These are phyloP conservation scores for Trichophyton verrucosum DNA, from an alignment of 2,329 filamentous ascomycete species.

Conservation along the genomic window DNA sequence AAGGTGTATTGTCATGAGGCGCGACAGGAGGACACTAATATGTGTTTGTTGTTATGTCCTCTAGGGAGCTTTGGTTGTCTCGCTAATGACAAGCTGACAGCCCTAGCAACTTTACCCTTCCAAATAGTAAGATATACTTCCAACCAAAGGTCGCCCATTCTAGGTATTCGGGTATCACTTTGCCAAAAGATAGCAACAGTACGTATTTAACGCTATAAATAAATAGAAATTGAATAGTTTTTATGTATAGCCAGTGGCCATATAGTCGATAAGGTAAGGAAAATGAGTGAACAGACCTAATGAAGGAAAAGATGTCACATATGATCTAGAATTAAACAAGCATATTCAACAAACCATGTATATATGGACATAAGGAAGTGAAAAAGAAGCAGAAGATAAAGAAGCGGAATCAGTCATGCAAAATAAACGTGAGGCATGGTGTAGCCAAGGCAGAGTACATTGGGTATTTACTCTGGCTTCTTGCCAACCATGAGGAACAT, in stretches of 20 bases:
- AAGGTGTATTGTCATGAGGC: neutral
- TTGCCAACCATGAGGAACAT: constrained; percentile 96
- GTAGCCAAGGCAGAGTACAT: neutral
- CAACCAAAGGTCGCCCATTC: neutral
- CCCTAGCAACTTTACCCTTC: no score
- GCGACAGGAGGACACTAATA: neutral
- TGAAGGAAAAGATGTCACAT: neutral
- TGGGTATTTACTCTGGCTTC: constrained; percentile 50
- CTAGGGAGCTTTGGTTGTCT: no score
- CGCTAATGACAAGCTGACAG: no score
- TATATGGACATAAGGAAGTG: neutral
- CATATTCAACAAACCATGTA: neutral
- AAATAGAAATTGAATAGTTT: neutral
- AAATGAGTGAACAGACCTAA: neutral
- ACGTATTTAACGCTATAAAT: neutral
- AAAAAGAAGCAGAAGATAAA: neutral
- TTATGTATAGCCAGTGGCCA: neutral
- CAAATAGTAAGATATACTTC: neutral
- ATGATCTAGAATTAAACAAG: neutral
- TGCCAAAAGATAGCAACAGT: neutral
- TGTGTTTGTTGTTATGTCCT: neutral
- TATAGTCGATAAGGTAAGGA: neutral
- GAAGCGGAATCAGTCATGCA: neutral
- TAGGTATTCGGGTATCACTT: neutral
- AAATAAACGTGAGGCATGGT: neutral